Percentiles rank a stretch among this genome's conserved stretches.
phyloP scores from a whole-genome alignment of 176 grass and related monocot genomes.

The Eragrostis nindensis region DNA sequence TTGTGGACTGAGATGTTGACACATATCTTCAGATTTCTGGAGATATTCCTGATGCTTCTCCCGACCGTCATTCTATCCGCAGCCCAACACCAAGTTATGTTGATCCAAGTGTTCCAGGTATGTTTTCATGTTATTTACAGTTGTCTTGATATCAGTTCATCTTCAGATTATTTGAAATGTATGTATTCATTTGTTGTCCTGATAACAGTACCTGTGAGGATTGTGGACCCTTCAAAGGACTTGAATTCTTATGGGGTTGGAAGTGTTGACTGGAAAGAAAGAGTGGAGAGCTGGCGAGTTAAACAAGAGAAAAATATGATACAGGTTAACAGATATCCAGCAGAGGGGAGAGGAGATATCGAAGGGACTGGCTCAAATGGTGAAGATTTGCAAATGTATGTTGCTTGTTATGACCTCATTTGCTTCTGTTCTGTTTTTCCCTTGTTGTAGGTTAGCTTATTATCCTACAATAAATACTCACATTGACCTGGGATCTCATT shows the following conservation, averaged over 20 bases:
- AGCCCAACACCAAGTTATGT: constrained; percentile 77
- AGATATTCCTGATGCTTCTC: constrained; percentile 77
- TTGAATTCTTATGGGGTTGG: constrained; percentile 74
- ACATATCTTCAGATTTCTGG: constrained; percentile 65
- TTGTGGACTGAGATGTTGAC: constrained; percentile 8
- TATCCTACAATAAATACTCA: neutral
- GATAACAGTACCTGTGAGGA: constrained; percentile 78
- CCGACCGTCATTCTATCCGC: constrained; percentile 80
- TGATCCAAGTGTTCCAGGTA: constrained; percentile 86
- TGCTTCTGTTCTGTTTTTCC: neutral
- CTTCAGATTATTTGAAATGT: neutral
- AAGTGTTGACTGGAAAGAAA: constrained; percentile 85
- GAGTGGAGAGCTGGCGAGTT: constrained; percentile 80
- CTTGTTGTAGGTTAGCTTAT: constrained; percentile 1
- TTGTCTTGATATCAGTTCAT: neutral
- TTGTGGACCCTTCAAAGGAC: constrained; percentile 86
- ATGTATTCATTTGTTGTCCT: constrained; percentile 42
- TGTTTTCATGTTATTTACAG: neutral
- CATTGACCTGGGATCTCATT: neutral
- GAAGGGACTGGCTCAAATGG: constrained; percentile 91
- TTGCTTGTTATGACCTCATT: neutral
- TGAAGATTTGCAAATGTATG: constrained; percentile 89
- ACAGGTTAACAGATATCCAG: constrained; percentile 65
- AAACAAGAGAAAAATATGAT: constrained; percentile 80
- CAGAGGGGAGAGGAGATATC: constrained; percentile 72